These are phyloP conservation scores for Mycena capillaripes DNA, from an alignment of 768 basidiomycete genomes.

Conservation along the genomic window DNA sequence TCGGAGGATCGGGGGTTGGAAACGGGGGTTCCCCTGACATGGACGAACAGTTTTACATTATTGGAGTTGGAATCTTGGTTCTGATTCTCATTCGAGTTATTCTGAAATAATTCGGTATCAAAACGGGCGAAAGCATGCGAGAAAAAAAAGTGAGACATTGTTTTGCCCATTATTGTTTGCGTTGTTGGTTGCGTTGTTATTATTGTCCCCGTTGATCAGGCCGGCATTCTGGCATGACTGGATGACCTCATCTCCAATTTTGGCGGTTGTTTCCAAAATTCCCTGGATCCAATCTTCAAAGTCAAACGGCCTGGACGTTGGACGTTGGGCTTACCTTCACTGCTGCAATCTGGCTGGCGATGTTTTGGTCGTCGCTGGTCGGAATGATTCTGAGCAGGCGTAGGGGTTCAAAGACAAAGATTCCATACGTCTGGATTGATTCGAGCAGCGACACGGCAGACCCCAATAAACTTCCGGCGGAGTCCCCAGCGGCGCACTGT, in stretches of 20 bases:
- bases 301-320: background rate
- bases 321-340: background rate
- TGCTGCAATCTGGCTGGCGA: background rate
- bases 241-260: background rate
- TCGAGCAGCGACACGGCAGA: background rate
- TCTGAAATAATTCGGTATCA: too few species aligned
- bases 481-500: background rate
- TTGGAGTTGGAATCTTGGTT: too few species aligned
- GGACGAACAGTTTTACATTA: too few species aligned
- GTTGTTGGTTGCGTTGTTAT: background rate
- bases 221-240: background rate
- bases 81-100: too few species aligned
- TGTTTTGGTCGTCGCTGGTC: background rate
- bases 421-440: slow-evolving; percentile 2
- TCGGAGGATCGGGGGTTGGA: too few species aligned
- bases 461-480: background rate
- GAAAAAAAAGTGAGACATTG: background rate
- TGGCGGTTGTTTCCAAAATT: background rate
- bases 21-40: too few species aligned
- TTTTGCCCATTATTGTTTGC: background rate
- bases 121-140: too few species aligned
- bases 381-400: background rate
- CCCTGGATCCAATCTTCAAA: background rate
- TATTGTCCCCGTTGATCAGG: background rate
- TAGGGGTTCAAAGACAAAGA: background rate